Base-by-base conservation (phyloP, 192 early-diverging fungal genomes). In the Coemansia sp. region DNA sequence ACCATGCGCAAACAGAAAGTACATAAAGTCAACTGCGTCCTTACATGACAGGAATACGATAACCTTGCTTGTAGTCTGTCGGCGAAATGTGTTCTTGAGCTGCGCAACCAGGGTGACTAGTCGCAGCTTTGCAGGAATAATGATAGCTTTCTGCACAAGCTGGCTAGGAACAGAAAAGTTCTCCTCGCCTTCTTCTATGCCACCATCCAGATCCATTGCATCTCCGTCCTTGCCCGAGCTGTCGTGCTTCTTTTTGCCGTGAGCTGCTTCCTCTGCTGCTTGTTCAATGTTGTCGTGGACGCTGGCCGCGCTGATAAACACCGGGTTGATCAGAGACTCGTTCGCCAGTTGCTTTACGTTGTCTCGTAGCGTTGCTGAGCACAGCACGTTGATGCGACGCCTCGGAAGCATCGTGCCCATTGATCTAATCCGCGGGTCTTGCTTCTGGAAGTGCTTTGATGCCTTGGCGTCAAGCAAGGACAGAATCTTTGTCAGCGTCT, bases 21-120 rank as follows among this genome's bases (percentile, higher is more conserved):
- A 91, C 76, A 95, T 92, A 80, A 95, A 99, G 85, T 99, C 96
- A 37, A 98, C 96, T 5, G 94, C 87, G 71, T 97, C 98, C 62
- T 93, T 92, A 50, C 90, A 92, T 32, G 94, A 92, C 65, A 96
- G 79, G 72, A 99, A 99, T n/a, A 99, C 89, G 44, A 99, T 91
- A n/a, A 92, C 77, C 63, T 70, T 85, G 68, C 60, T 77, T 48
- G 61, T 84, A 6, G 71, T 67, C 65, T 61, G 58, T 56, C 58
- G 43, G 23, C 72, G 65, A 64, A 81, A 67, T 44, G 84, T 71
- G 72, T 85, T 79, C 59, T 90, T 89, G 40, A 98, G 84, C 63
- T 92, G 72, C 15, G 93, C 89, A 5, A 88, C 81, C 12, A 99
- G 79, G 3, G 93, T 90, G 10, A 97, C 93, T 23, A 99, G 84